Evolutionary conservation across 192 early-diverging fungal genomes (phyloP).

Genomic region (Coemansia sp.): DNA sequence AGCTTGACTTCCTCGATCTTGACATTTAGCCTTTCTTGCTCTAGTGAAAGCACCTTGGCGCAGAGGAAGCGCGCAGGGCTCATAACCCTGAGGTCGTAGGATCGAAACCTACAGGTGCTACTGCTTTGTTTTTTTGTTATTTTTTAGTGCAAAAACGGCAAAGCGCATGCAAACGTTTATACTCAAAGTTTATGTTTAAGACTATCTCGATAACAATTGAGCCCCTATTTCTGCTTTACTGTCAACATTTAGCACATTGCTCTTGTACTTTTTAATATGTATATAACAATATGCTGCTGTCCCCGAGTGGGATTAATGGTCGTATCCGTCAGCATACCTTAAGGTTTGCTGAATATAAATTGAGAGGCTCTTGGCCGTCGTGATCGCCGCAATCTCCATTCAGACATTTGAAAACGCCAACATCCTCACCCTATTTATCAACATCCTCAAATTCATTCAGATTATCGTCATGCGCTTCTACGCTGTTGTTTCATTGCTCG

Average conservation of each 20-base stretch:
- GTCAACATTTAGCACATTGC: too few species aligned
- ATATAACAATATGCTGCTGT: background rate
- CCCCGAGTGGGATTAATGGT: background rate
- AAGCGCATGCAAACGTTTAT: too few species aligned
- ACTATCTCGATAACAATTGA: background rate
- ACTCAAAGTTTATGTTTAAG: too few species aligned
- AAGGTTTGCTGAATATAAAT: background rate
- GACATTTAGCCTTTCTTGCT: background rate
- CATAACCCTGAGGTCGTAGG: conserved; percentile 82
- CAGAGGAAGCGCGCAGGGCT: conserved; percentile 86
- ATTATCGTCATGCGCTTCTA: conserved; percentile 31
- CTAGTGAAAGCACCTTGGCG: conserved; percentile 64
- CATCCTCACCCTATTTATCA: background rate
- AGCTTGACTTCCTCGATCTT: too few species aligned
- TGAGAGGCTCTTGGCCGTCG: background rate
- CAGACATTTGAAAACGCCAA: background rate
- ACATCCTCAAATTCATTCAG: background rate
- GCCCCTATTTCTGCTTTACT: background rate
- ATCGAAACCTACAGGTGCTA: conserved; percentile 30
- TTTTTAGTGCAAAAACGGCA: too few species aligned
- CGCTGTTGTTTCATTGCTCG: conserved; percentile 30
- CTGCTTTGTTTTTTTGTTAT: background rate
- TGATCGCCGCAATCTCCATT: background rate
- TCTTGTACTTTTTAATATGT: background rate
- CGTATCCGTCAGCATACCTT: too few species aligned